Conservation (phyloP, 495 filamentous ascomycete species). For the Aspergillus heteromorphus region DNA sequence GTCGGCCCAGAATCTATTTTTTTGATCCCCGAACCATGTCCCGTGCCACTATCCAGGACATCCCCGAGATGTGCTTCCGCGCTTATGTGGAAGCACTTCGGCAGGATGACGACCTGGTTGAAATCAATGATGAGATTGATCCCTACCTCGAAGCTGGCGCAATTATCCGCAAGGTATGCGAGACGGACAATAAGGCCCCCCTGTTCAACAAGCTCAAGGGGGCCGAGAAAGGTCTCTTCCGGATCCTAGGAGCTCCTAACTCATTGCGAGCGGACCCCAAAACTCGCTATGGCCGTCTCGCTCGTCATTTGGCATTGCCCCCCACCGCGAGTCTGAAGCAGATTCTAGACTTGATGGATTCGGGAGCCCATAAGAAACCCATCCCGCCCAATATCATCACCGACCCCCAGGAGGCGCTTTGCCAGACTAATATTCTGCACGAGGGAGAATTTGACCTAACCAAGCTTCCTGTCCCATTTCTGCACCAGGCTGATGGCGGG, state of each 20-base stretch:
- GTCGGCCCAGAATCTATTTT: too few species aligned
- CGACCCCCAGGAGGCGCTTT: constrained; percentile 7
- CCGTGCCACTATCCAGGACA: too few species aligned
- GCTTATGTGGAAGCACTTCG: constrained; percentile 17
- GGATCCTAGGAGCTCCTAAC: constrained; percentile 25
- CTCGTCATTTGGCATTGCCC: constrained; percentile 18
- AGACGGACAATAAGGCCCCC: constrained; percentile 26
- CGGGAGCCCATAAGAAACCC: constrained; percentile 3
- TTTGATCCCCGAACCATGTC: too few species aligned
- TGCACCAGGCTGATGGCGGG: constrained; percentile 27
- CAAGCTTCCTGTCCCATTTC: constrained; percentile 19
- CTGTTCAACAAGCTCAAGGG: constrained; percentile 28
- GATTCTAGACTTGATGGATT: constrained; percentile 20
- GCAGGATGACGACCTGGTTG: constrained; percentile 24
- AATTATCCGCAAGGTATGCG: constrained; percentile 23
- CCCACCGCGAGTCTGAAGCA: constrained; percentile 14
- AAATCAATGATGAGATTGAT: constrained; percentile 23
- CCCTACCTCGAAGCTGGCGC: constrained; percentile 26
- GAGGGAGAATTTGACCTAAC: constrained; percentile 24
- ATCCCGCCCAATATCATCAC: constrained; percentile 19
- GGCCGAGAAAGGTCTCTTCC: constrained; percentile 18
- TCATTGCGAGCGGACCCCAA: constrained; percentile 11
- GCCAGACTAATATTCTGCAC: constrained; percentile 20
- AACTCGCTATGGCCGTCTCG: constrained; percentile 21
- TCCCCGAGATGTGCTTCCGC: constrained; percentile 12